Conservation (phyloP, 164 flowering plant genomes). For the Magnolia changhungtana region DNA sequence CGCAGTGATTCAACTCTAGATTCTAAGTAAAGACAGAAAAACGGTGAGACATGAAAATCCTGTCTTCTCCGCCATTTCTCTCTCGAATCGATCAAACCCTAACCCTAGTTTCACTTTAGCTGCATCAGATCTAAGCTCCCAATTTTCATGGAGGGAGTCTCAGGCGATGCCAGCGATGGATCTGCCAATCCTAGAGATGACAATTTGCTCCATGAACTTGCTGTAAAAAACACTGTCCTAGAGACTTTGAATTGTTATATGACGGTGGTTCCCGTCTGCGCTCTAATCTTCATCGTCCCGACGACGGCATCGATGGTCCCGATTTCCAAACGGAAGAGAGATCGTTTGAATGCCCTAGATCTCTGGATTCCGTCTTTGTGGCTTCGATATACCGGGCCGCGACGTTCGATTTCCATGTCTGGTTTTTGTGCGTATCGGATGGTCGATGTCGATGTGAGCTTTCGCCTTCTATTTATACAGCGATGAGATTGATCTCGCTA, state of each 20-base stretch:
- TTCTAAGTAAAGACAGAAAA: too few species aligned
- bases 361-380: conserved; percentile 5
- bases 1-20: too few species aligned
- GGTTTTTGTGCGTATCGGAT: not conserved
- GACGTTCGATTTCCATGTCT: not conserved
- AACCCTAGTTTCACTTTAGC: too few species aligned
- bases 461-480: not conserved
- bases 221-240: too few species aligned
- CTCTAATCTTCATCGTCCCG: not conserved
- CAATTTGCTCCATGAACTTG: not conserved
- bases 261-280: conserved; percentile 4
- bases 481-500: not conserved
- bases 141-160: too few species aligned
- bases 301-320: not conserved
- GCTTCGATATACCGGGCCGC: not conserved
- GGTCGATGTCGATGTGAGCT: not conserved
- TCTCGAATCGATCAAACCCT: too few species aligned
- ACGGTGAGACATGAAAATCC: too few species aligned
- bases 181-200: too few species aligned
- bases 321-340: not conserved
- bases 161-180: too few species aligned
- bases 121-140: too few species aligned
- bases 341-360: not conserved
- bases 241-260: too few species aligned
- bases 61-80: too few species aligned